Conservation (phyloP, 495 filamentous ascomycete species). For the Aspergillus heteromorphus region DNA sequence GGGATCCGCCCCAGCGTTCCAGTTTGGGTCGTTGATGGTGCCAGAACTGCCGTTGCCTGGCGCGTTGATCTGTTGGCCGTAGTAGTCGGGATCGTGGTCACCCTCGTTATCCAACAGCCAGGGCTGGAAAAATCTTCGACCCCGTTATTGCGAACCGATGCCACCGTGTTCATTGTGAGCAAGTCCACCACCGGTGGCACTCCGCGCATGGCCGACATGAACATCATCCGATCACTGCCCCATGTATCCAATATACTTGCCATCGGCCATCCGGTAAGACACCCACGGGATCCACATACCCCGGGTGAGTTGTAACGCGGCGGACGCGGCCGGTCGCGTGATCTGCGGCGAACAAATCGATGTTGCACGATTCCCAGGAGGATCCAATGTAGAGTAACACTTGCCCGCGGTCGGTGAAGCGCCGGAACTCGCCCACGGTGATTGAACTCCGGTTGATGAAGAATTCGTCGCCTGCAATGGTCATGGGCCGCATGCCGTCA, state of each 20-base stretch:
- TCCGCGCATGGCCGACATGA: slow-evolving; percentile 17
- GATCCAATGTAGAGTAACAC: slow-evolving; percentile 19
- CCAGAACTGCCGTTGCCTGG: slow-evolving; percentile 14
- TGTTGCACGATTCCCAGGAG: slow-evolving; percentile 18
- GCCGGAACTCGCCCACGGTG: slow-evolving; percentile 18
- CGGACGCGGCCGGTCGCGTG: slow-evolving; percentile 17
- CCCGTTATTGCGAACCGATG: slow-evolving; percentile 22
- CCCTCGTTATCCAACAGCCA: slow-evolving; percentile 18
- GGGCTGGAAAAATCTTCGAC: slow-evolving; percentile 21
- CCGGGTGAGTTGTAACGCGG: slow-evolving; percentile 21
- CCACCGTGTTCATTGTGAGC: slow-evolving; percentile 5
- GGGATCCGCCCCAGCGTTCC: slow-evolving; percentile 24
- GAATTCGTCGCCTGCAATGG: slow-evolving; percentile 3
- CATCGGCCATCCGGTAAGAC: slow-evolving; percentile 18
- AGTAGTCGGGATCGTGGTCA: slow-evolving; percentile 14
- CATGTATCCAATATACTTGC: slow-evolving; percentile 22
- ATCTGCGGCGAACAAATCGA: slow-evolving; percentile 20
- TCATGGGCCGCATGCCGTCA: neutral
- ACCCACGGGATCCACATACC: slow-evolving; percentile 22
- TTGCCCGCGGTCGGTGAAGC: slow-evolving; percentile 19
- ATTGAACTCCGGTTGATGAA: slow-evolving; percentile 14
- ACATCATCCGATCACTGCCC: slow-evolving; percentile 19
- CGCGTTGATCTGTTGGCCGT: slow-evolving; percentile 20
- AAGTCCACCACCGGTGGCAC: slow-evolving; percentile 20
- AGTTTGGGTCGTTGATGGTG: slow-evolving; percentile 19